Conservation (phyloP, 1,139 yeast genomes). For the Arxiozyma slooffiae region DNA sequence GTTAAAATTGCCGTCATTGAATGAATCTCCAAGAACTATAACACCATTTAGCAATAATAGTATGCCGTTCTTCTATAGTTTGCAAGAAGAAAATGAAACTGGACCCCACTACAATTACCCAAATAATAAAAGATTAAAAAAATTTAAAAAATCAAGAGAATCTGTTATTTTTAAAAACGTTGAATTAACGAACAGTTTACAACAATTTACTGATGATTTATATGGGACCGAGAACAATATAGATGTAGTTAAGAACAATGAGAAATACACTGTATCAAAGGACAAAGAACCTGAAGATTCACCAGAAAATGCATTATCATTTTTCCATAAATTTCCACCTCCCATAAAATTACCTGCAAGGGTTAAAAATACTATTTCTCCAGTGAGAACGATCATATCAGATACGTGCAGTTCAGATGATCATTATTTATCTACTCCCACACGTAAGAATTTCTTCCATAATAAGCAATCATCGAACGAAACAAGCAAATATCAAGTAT, state of each 20-base stretch:
- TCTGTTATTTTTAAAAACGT: slow-evolving; percentile 27
- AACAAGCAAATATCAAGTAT: not conserved
- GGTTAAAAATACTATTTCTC: slow-evolving; percentile 1
- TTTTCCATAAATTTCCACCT: slow-evolving; percentile 6
- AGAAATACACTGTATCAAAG: not conserved
- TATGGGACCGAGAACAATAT: slow-evolving; percentile 25
- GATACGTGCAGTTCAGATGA: slow-evolving; percentile 3
- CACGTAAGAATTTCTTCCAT: slow-evolving; percentile 8
- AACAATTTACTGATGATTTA: slow-evolving; percentile 30
- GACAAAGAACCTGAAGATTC: not conserved
- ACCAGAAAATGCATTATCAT: slow-evolving; percentile 2
- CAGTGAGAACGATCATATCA: slow-evolving; percentile 1
- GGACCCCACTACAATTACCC: not conserved
- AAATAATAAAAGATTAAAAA: slow-evolving; percentile 14
- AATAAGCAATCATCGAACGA: not conserved
- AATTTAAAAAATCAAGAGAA: slow-evolving; percentile 24
- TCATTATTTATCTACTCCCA: slow-evolving; percentile 17
- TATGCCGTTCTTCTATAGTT: not conserved
- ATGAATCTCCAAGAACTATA: not conserved
- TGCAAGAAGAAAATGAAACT: slow-evolving; percentile 2
- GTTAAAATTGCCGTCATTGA: not conserved
- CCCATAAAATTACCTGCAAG: slow-evolving; percentile 2
- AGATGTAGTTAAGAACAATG: slow-evolving; percentile 1
- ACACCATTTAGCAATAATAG: not conserved
- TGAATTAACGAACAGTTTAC: slow-evolving; percentile 27